Conservation (phyloP, 2,329 filamentous ascomycete genomes). For the Fusarium mundagurra region DNA sequence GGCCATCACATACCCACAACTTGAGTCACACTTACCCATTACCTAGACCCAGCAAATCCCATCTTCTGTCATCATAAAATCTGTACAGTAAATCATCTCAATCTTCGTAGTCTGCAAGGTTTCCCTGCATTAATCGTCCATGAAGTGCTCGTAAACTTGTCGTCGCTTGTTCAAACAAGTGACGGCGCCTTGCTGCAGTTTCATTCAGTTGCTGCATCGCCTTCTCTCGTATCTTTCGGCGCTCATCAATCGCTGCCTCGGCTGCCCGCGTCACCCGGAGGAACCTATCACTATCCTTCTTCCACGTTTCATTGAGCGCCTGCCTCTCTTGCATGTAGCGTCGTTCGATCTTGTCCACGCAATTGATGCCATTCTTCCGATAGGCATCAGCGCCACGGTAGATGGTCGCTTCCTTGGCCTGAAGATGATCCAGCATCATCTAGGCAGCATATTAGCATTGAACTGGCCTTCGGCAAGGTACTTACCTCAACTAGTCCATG, state of each 20-base stretch:
- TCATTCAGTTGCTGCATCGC: slow-evolving; percentile 19
- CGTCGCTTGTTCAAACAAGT: slow-evolving; percentile 30
- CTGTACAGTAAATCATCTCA: background rate
- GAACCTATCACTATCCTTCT: slow-evolving; percentile 35
- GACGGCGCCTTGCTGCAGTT: slow-evolving; percentile 13
- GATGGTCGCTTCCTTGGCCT: slow-evolving; percentile 34
- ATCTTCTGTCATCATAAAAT: background rate
- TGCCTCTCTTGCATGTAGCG: slow-evolving; percentile 35
- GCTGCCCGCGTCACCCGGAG: slow-evolving; percentile 1
- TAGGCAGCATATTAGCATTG: slow-evolving; percentile 27
- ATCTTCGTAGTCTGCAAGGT: background rate
- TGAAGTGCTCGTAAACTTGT: slow-evolving; percentile 38
- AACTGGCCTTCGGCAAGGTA: background rate
- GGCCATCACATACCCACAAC: background rate
- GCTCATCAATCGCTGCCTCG: slow-evolving; percentile 13
- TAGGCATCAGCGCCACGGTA: slow-evolving; percentile 37
- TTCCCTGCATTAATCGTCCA: slow-evolving; percentile 20
- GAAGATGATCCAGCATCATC: slow-evolving; percentile 40
- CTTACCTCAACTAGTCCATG: slow-evolving; percentile 42
- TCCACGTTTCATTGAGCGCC: slow-evolving; percentile 22
- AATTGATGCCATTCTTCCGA: slow-evolving; percentile 27
- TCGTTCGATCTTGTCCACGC: slow-evolving; percentile 36
- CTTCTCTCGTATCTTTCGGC: background rate
- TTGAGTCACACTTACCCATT: background rate
- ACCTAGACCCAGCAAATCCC: slow-evolving; percentile 3